phyloP scores from a whole-genome alignment of 345 rosid species.

The Murraya paniculata region DNA sequence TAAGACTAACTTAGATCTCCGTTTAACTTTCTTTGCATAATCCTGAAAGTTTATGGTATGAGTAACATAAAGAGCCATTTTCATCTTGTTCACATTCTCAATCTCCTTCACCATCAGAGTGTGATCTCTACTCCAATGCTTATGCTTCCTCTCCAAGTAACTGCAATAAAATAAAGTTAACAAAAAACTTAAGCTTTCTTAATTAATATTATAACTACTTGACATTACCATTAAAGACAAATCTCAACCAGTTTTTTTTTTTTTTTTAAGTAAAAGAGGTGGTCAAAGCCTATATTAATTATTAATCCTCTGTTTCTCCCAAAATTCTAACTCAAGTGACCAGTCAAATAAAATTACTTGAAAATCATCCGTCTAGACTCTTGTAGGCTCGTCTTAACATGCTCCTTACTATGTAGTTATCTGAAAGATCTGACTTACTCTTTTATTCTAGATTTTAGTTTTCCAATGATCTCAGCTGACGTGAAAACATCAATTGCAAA shows the following conservation, averaged over 20 bases:
- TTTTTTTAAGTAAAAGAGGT: too few species aligned
- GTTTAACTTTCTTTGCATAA: constrained; percentile 42
- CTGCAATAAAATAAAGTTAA: constrained; percentile 26
- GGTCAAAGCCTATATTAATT: too few species aligned
- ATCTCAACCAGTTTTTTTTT: too few species aligned
- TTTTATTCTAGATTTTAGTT: constrained; percentile 46
- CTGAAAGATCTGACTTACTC: constrained; percentile 32
- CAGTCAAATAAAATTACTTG: too few species aligned
- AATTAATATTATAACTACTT: too few species aligned
- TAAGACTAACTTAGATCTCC: constrained; percentile 60
- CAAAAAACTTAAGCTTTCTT: neutral
- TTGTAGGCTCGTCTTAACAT: too few species aligned
- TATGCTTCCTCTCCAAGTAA: constrained; percentile 64
- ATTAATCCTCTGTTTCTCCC: rapidly evolving
- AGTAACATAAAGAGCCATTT: constrained; percentile 52
- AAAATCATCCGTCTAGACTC: too few species aligned
- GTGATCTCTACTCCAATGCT: constrained; percentile 56
- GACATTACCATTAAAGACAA: too few species aligned
- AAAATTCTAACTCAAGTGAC: too few species aligned
- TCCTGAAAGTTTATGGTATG: constrained; percentile 79
- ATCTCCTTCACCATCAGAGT: constrained; percentile 59
- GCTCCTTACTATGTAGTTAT: neutral
- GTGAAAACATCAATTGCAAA: constrained; percentile 62
- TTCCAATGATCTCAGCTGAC: constrained; percentile 49
- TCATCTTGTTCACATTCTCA: constrained; percentile 68